Conservation (phyloP, 2,329 filamentous ascomycete genomes). For the Teratosphaeria nubilosa region DNA sequence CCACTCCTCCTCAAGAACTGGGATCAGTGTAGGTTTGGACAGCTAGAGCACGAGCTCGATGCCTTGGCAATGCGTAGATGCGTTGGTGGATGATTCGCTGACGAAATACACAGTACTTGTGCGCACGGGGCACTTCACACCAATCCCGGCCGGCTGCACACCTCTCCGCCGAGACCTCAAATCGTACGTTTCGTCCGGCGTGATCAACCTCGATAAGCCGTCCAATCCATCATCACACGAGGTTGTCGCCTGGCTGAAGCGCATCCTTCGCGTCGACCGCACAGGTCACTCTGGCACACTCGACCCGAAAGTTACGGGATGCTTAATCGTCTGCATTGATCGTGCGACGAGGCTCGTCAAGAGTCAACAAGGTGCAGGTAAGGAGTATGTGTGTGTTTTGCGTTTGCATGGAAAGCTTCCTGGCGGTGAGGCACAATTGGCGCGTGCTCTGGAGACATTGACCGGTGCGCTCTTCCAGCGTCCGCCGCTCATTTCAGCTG, state of each 20-base stretch:
- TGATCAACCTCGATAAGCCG: conserved; percentile 97
- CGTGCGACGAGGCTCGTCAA: conserved; percentile 96
- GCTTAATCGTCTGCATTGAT: conserved; percentile 90
- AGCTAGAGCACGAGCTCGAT: not conserved
- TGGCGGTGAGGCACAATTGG: conserved; percentile 85
- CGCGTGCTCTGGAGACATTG: conserved; percentile 85
- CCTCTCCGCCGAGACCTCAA: conserved; percentile 92
- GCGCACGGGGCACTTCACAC: conserved; percentile 91
- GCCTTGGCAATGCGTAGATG: not conserved
- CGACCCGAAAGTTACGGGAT: conserved; percentile 95
- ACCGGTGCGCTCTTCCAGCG: conserved; percentile 96
- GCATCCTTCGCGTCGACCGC: conserved; percentile 89
- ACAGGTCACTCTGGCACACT: conserved; percentile 97
- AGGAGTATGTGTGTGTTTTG: conserved; percentile 96
- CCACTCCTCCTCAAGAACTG: conserved; percentile 94
- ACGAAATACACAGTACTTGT: conserved; percentile 58
- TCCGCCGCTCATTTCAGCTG: conserved; percentile 91
- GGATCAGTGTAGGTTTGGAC: conserved; percentile 61
- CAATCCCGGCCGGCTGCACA: conserved; percentile 84
- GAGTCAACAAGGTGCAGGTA: conserved; percentile 96
- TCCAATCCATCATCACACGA: conserved; percentile 97
- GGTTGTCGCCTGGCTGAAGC: conserved; percentile 98
- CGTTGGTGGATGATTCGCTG: conserved; percentile 1
- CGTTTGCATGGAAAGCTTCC: conserved; percentile 91
- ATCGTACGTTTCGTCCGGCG: conserved; percentile 91